phyloP scores from a whole-genome alignment of 495 filamentous ascomycete genomes.

The Penicillium mononematosum region DNA sequence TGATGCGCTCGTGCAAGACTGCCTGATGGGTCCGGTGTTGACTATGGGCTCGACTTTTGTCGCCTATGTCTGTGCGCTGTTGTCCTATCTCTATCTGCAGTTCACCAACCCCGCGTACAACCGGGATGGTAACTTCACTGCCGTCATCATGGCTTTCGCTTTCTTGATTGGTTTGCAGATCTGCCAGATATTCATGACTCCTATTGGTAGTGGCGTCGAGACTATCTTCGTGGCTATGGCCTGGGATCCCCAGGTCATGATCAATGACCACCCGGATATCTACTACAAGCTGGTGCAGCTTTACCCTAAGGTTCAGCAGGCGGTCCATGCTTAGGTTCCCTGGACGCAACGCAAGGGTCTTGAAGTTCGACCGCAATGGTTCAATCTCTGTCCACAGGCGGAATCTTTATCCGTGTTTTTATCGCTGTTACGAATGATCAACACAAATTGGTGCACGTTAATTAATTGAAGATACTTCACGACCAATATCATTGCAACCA shows the following conservation, averaged over 20 bases:
- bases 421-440: not conserved
- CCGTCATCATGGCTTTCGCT: constrained; percentile 76
- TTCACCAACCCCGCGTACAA: constrained; percentile 82
- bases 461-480: not conserved
- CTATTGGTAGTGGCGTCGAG: constrained; percentile 59
- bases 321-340: constrained; percentile 53
- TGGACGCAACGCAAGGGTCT: not conserved
- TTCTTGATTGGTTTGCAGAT: constrained; percentile 87
- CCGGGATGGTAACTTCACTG: constrained; percentile 61
- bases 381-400: not conserved
- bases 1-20: constrained; percentile 86
- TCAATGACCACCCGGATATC: constrained; percentile 76
- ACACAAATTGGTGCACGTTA: not conserved
- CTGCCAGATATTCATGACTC: constrained; percentile 82
- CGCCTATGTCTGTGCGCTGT: constrained; percentile 74
- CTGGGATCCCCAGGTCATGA: constrained; percentile 85
- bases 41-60: constrained; percentile 82
- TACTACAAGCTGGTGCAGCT: constrained; percentile 72
- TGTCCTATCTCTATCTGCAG: constrained; percentile 81
- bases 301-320: constrained; percentile 80
- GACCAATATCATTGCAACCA: not conserved
- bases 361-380: not conserved
- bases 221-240: constrained; percentile 88
- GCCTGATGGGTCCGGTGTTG: constrained; percentile 86
- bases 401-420: not conserved